Evolutionary conservation across 768 basidiomycete genomes (phyloP), one percentile per base, ranked within the genome.

Genomic region (Suillus placidus): DNA sequence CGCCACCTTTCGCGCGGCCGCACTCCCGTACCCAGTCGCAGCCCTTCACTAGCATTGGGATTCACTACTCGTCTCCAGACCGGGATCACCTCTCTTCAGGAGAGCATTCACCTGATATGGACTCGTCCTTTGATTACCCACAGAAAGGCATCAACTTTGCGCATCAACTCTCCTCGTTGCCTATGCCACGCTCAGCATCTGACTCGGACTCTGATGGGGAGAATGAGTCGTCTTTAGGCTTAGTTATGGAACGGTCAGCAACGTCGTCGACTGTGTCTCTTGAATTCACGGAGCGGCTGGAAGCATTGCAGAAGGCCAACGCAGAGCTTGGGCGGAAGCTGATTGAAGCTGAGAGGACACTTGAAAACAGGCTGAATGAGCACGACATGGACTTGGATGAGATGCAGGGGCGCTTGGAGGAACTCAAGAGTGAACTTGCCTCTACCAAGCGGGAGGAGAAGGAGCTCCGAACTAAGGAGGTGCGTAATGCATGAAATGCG

Each of bases 401-500:
- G 65, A 85, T 93, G 77, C 89, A 96, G 71, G 78, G 77, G 4
- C 82, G 85, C 37, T 74, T 97, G 64, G 95, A 97, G 64, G 94
- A 97, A 73, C 76, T 90, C 66, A 81, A 84, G 68, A 85, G 81
- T 14, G 96, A 97, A 76, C 80, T 97, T 9, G 88, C 82, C 16
- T 84, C 90, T 7, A 89, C 91, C 6, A 92, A 93, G 76, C 85
- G 93, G 47, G 95, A 98, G 71, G 95, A 98, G 77, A 97, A 98
- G 79, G 96, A 98, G 71, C 77, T 97, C 69, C 83, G 93, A 54
- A 82, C 85, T 14, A 96, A 95, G 76, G 96, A 97, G 82, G 93
- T 93, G 65, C 12, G 70, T 78, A 70, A 54, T 4, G 3, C 51
- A 64, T 26, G 49, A 64, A 47, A 9, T 67, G 66, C 54, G 18